Conservation (phyloP, 805 yeast genomes). For the Kregervanrija pseudodelftensis region DNA sequence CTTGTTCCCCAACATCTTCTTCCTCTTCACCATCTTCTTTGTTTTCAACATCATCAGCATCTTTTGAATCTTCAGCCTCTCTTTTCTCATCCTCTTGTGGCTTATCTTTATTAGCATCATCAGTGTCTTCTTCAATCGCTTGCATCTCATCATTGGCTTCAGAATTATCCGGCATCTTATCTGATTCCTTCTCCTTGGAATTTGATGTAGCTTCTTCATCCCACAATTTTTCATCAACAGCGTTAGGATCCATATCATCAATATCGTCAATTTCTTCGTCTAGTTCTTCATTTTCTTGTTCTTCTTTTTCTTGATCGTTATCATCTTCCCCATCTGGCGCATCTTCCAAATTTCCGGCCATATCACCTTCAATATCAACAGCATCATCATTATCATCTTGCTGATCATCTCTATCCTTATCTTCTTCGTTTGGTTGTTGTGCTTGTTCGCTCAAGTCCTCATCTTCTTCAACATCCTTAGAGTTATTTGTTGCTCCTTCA, state of each 20-base stretch:
- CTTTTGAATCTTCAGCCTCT: slow-evolving; percentile 29
- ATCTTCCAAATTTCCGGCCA: slow-evolving; percentile 91
- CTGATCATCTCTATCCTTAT: slow-evolving; percentile 53
- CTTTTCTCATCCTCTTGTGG: slow-evolving; percentile 24
- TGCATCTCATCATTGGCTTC: slow-evolving; percentile 33
- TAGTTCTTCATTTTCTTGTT: slow-evolving; percentile 61
- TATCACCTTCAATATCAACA: slow-evolving; percentile 90
- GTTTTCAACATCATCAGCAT: slow-evolving; percentile 34
- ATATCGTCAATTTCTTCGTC: slow-evolving; percentile 88
- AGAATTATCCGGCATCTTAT: slow-evolving; percentile 53
- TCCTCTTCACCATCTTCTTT: slow-evolving; percentile 48
- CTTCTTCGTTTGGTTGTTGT: slow-evolving; percentile 66
- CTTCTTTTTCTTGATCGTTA: slow-evolving; percentile 39
- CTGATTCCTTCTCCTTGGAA: slow-evolving; percentile 77
- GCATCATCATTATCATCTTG: slow-evolving; percentile 83
- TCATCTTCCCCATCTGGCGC: slow-evolving; percentile 56
- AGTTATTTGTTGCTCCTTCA: slow-evolving; percentile 71
- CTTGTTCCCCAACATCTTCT: slow-evolving; percentile 77
- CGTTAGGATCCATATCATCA: slow-evolving; percentile 88
- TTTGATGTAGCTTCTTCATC: slow-evolving; percentile 80
- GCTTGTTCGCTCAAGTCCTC: slow-evolving; percentile 77
- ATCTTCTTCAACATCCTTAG: slow-evolving; percentile 84
- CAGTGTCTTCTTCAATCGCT: slow-evolving; percentile 31
- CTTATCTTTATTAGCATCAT: slow-evolving; percentile 19
- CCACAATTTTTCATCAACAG: slow-evolving; percentile 97